phyloP scores from a whole-genome alignment of 495 filamentous ascomycete species.

The Penicillium cataractarum region DNA sequence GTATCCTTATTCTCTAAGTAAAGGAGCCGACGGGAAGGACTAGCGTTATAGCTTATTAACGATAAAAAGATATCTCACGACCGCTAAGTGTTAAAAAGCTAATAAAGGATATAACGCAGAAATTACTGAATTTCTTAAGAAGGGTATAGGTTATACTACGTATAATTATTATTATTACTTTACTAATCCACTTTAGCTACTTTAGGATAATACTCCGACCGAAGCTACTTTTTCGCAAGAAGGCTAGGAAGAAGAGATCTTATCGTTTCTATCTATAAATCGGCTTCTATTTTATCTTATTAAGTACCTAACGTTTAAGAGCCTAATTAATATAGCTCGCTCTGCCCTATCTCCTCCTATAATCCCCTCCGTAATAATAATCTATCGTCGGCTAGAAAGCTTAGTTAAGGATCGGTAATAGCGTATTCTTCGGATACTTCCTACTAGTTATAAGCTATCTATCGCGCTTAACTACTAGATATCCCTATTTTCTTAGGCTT shows the following conservation, averaged over 20 bases:
- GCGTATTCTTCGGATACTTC: neutral
- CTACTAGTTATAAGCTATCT: constrained; percentile 1
- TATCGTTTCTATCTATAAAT: neutral
- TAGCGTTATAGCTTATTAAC: no score
- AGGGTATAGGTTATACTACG: no score
- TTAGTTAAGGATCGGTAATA: constrained; percentile 1
- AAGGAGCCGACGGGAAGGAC: no score
- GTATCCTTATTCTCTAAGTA: no score
- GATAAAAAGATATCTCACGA: no score
- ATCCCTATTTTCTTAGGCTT: constrained; percentile 18
- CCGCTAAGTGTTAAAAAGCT: no score
- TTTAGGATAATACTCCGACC: no score
- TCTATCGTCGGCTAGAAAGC: neutral
- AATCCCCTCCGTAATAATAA: neutral
- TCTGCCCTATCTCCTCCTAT: neutral
- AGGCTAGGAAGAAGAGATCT: constrained; percentile 1
- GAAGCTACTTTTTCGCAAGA: neutral
- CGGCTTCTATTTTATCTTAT: constrained; percentile 11
- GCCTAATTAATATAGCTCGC: neutral
- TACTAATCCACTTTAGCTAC: no score
- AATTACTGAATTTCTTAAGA: no score
- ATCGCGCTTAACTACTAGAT: constrained; percentile 19
- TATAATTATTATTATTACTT: no score
- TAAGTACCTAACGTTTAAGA: neutral
- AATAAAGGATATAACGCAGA: no score